Conservation (phyloP, 2,329 filamentous ascomycete species). For the Mariannaea sp. region DNA sequence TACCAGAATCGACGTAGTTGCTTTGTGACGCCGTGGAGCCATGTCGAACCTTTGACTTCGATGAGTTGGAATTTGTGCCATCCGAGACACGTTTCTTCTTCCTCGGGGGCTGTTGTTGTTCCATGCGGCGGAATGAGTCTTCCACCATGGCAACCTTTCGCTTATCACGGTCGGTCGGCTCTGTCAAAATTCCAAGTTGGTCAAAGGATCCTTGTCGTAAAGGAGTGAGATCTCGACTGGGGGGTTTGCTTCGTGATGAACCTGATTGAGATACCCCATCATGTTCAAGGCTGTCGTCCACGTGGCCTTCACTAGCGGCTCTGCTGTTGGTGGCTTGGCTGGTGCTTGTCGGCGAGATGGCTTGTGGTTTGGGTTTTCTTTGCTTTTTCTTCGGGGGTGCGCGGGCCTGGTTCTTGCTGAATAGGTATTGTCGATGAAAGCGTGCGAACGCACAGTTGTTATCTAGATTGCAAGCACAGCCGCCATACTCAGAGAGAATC, state of each 20-base stretch:
- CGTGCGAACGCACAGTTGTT: slow-evolving; percentile 66
- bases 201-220: slow-evolving; percentile 63
- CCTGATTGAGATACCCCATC: slow-evolving; percentile 53
- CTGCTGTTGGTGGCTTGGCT: slow-evolving; percentile 66
- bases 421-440: slow-evolving; percentile 63
- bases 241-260: slow-evolving; percentile 66
- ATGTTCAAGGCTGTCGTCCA: slow-evolving; percentile 59
- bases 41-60: slow-evolving; percentile 48
- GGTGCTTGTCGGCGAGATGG: slow-evolving; percentile 66
- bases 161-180: slow-evolving; percentile 69
- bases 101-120: slow-evolving; percentile 58
- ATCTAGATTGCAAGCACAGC: slow-evolving; percentile 74
- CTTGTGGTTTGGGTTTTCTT: slow-evolving; percentile 59
- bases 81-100: slow-evolving; percentile 69
- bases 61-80: slow-evolving; percentile 47
- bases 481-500: slow-evolving; percentile 77
- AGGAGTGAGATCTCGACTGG: slow-evolving; percentile 69
- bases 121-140: slow-evolving; percentile 66
- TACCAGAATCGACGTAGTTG: slow-evolving; percentile 58
- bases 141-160: slow-evolving; percentile 70
- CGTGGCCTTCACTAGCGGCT: slow-evolving; percentile 65
- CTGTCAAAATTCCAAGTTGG: slow-evolving; percentile 63
- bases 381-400: slow-evolving; percentile 53
- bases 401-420: slow-evolving; percentile 50
- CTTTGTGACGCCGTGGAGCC: slow-evolving; percentile 44